Evolutionary conservation across 495 filamentous ascomycete species (phyloP), one percentile per base, ranked within the genome.

Genomic region (Aspergillus sclerotiicarbonarius): DNA sequence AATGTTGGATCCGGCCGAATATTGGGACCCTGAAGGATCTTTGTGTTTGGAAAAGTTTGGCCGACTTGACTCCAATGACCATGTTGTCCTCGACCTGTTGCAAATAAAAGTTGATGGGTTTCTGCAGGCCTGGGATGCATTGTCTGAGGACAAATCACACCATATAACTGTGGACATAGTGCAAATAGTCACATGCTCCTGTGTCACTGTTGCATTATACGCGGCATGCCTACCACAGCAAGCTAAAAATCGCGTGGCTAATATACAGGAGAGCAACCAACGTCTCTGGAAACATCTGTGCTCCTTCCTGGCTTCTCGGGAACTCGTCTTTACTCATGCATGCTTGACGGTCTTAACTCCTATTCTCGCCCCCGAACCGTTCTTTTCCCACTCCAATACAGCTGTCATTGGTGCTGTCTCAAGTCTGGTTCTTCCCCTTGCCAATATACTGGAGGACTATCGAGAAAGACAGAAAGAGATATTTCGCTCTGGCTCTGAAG

Each of bases 141-240:
- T 82, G 41, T 69, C 58, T 19, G 67, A 69, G 45, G 72, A 74
- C 8, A 76, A 68, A 51, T 72, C 72, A 39, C 70, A 74, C 35
- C 72, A 80, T 60, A 63, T 82, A 6, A 79, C 76, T 21, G 57
- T 68, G 15, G 79, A 80, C 50, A 68, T 76, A 44, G 56, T 82
- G 51, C 76, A 82, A 41, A 77, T 81, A 25, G 54, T 80, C 35
- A 66, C 66, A 25, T 81, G 78, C 31, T 72, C 77, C 51, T 80
- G 73, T 61, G 71, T 76, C 43, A 60, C 71, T 13, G 62, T 64
- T 31, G 59, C 66, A 30, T 53, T 75, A 47, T 73, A 76, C 56
- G 62, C 61, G 44, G 68, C 68, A 58, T 76, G 58, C 57, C 57
- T 76, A 51, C 71, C 75, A n/a, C 60, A 65, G 6, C 58, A 72